These are phyloP conservation scores for Bipolaris oryzae DNA, from an alignment of 2,329 filamentous ascomycete species.

Conservation along the genomic window DNA sequence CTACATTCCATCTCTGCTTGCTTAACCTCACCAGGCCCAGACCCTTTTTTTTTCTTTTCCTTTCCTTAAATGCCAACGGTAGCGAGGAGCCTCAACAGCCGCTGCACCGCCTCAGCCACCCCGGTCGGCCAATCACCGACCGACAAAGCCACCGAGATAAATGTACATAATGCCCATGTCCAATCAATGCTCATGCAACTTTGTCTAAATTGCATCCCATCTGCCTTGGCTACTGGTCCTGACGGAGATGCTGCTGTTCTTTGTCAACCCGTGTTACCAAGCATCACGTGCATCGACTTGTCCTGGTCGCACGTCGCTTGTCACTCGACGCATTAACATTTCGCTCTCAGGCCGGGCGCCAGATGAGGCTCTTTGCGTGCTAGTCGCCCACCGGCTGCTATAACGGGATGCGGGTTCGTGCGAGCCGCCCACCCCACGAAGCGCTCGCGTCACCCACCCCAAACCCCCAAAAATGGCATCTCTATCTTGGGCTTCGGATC, in stretches of 20 bases:
- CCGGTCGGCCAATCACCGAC: conserved; percentile 17
- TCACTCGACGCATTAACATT: too few relatives aligned
- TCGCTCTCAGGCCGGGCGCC: conserved; percentile 22
- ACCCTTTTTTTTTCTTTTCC: not conserved
- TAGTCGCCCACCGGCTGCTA: conserved; percentile 31
- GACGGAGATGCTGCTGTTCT: too few relatives aligned
- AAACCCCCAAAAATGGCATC: conserved; percentile 23
- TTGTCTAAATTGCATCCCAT: too few relatives aligned
- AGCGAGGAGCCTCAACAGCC: conserved; percentile 25
- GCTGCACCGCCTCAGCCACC: conserved; percentile 39
- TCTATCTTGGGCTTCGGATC: conserved; percentile 4
- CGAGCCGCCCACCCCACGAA: conserved; percentile 30
- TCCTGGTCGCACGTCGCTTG: too few relatives aligned
- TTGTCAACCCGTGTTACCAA: too few relatives aligned
- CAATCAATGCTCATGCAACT: too few relatives aligned
- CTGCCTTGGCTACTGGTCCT: too few relatives aligned
- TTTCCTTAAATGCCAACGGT: not conserved
- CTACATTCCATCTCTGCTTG: too few relatives aligned
- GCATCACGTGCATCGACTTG: too few relatives aligned
- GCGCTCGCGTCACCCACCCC: conserved; percentile 34
- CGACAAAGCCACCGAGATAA: conserved; percentile 3
- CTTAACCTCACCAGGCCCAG: too few relatives aligned
- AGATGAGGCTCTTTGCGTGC: conserved; percentile 38
- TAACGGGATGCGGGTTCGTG: conserved; percentile 23
- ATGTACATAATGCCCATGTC: too few relatives aligned